These are phyloP conservation scores for Clonostachys byssicola DNA, from an alignment of 2,329 filamentous ascomycete genomes.

Conservation along the genomic window DNA sequence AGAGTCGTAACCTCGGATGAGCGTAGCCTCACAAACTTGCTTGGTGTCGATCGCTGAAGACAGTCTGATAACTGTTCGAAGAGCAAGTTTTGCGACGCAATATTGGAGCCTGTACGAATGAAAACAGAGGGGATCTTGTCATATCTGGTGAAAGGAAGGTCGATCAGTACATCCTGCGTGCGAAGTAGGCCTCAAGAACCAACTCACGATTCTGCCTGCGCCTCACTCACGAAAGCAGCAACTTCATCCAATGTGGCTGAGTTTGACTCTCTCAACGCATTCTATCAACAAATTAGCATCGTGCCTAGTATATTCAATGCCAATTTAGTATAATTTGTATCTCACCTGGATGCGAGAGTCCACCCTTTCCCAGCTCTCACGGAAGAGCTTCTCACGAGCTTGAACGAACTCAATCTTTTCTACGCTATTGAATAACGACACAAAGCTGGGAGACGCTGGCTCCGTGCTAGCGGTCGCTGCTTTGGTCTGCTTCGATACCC, in stretches of 20 bases:
- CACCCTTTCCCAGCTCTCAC: conserved; percentile 60
- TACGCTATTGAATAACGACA: conserved; percentile 47
- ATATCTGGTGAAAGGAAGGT: conserved; percentile 14
- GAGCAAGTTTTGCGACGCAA: conserved; percentile 70
- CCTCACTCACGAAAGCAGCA: conserved; percentile 45
- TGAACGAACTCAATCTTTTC: conserved; percentile 44
- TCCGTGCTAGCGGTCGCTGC: conserved; percentile 4
- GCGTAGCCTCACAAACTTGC: conserved; percentile 61
- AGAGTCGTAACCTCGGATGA: conserved; percentile 71
- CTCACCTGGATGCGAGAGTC: conserved; percentile 55
- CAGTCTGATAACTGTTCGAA: conserved; percentile 64
- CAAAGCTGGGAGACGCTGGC: conserved; percentile 29
- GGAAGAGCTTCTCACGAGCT: conserved; percentile 56
- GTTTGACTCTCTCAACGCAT: conserved; percentile 56
- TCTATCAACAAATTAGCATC: conserved; percentile 21
- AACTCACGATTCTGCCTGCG: conserved; percentile 22
- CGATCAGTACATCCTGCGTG: conserved; percentile 3
- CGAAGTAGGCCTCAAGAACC: background rate
- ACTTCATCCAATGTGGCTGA: conserved; percentile 56
- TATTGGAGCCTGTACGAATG: conserved; percentile 74
- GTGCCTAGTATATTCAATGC: no score
- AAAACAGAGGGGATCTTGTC: conserved; percentile 64
- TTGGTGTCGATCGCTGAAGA: conserved; percentile 39
- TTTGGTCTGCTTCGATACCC: conserved; percentile 37
- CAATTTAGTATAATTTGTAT: background rate